Conservation (phyloP, 257 asterid species). For the Solanum chilense region DNA sequence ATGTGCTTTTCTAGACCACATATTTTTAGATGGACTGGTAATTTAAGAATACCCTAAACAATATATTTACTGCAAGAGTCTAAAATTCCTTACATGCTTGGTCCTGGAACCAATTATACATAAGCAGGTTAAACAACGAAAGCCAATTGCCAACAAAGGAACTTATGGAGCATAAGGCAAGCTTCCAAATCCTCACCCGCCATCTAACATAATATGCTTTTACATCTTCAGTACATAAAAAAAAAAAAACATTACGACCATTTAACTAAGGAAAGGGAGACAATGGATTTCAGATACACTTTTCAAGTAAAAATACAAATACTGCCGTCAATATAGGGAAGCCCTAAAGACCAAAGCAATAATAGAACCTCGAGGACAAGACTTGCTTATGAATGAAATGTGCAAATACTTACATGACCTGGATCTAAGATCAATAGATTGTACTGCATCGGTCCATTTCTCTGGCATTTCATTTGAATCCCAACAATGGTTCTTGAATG, state of each 20-base stretch:
- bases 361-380: not conserved
- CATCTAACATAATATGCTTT: not conserved
- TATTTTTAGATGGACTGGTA: not conserved
- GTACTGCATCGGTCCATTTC: conserved; percentile 42
- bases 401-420: conserved; percentile 45
- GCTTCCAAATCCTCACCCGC: not conserved
- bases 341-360: not conserved
- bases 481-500: conserved; percentile 94
- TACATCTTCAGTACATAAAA: not conserved
- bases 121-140: not conserved
- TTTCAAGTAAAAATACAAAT: not conserved
- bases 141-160: not conserved
- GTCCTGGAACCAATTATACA: not conserved
- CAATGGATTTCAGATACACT: not conserved
- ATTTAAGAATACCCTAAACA: not conserved
- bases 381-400: not conserved
- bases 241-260: not conserved
- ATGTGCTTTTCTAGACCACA: not conserved
- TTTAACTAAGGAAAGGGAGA: not conserved
- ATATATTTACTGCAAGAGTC: not conserved
- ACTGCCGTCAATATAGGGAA: not conserved
- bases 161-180: not conserved
- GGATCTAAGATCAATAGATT: conserved; percentile 79
- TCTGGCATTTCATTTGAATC: conserved; percentile 57
- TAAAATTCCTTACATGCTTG: not conserved